Evolutionary conservation across 179 eudicot genomes (phyloP).

Genomic region (Camellia oleifera): DNA sequence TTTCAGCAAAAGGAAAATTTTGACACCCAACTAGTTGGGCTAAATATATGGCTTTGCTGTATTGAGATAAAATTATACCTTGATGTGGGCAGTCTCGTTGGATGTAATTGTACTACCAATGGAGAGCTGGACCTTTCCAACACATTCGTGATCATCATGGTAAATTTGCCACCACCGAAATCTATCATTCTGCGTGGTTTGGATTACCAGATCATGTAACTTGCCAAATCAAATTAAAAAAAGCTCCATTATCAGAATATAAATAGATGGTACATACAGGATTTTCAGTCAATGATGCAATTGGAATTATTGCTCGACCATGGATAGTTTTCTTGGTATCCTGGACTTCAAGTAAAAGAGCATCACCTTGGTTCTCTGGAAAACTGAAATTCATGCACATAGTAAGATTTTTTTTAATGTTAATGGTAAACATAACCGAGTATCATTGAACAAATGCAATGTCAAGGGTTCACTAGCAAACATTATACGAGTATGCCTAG

Average conservation of each 20-base stretch:
- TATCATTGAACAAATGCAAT: not conserved
- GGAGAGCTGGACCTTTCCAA: conserved; percentile 77
- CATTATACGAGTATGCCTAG: not conserved
- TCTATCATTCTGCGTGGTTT: conserved; percentile 55
- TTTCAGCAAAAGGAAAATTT: not conserved
- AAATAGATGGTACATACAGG: conserved; percentile 42
- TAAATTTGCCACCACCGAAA: conserved; percentile 80
- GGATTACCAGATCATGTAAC: conserved; percentile 6
- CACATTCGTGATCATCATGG: conserved; percentile 67
- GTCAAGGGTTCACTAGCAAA: not conserved
- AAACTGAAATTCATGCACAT: conserved; percentile 46
- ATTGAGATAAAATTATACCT: conserved; percentile 43
- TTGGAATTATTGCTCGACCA: conserved; percentile 64
- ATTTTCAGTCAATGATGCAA: conserved; percentile 60
- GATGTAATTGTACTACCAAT: conserved; percentile 45
- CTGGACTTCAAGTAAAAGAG: conserved; percentile 63
- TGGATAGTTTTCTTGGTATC: conserved; percentile 53
- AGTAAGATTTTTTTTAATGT: not conserved
- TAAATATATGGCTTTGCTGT: not conserved
- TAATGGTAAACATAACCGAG: not conserved
- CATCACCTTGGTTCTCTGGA: conserved; percentile 78
- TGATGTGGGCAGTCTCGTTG: conserved; percentile 60
- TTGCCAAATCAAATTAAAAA: not conserved
- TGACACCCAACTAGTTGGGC: not conserved
- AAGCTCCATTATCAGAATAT: conserved; percentile 3